Evolutionary conservation across 176 grass and related monocot species (phyloP), one percentile per base, ranked within the genome.

Genomic region (Aegilops umbellulata): DNA sequence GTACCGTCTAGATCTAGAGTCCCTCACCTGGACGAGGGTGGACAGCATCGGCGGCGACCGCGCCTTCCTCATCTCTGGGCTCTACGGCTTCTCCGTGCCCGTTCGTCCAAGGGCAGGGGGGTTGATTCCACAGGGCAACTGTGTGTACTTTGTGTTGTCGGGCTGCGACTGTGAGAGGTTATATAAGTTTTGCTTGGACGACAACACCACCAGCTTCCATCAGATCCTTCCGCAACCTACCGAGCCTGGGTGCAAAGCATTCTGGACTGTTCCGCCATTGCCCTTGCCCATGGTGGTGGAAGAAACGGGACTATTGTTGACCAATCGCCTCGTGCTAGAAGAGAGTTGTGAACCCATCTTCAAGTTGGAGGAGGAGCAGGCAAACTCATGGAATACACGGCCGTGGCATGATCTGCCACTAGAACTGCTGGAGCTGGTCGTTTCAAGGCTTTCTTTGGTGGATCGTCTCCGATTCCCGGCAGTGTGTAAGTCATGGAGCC

Each of bases 401-500:
- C n/a, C n/a, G 25, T 73, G 69, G 69, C 11, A 73, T 24, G 69
- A 44, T 13, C 38, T 73, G 12, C 12, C 69, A n/a, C 35, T 53
- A 19, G 49, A 53, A 53, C 2, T 53, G 49, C 16, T 53, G 49
- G 49, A 53, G 49, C 1, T 53, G 49, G 6, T 53, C 1, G 49
- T 53, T 0, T 53, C 49, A 2, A 17, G 49, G 16, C 49, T 53
- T 53, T 53, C 16, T 53, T 53, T 53, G 49, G 49, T 53, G 49
- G 49, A 72, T 72, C 36, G 69, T 72, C 69, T 72, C 36, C 22
- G 36, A n/a, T 72, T 72, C 39, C 69, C 36, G 22, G 36, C 11
- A n/a, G 36, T 72, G 2, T 72, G 69, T 35, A 72, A 42, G 36
- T 72, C 69, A 72, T 72, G 69, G 69, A 72, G 69, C 69, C 39